A percentile compares a stretch with the other conserved stretches of the same genome.
These are phyloP conservation scores for Blastocystis hominis DNA, from an alignment of 352 stramenopile species.

Conservation along the genomic window DNA sequence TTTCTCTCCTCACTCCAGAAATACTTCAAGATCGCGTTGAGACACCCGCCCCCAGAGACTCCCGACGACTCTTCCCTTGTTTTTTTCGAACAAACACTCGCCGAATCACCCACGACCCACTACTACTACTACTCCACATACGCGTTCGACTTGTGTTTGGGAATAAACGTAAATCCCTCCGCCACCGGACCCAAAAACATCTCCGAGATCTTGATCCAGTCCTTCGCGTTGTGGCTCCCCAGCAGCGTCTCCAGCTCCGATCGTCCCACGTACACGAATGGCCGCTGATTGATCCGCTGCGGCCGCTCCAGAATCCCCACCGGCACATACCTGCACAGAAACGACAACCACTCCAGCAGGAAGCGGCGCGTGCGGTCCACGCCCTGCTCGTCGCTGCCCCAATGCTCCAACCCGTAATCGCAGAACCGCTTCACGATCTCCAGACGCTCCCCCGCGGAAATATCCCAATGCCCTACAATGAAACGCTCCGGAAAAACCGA, in stretches of 20 bases:
- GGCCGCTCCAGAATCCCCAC: constrained; percentile 87
- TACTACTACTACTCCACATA: constrained; percentile 65
- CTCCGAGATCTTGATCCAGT: constrained; percentile 98
- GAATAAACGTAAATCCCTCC: constrained; percentile 82
- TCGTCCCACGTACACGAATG: constrained; percentile 75
- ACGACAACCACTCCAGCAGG: constrained; percentile 95
- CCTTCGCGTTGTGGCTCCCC: constrained; percentile 77
- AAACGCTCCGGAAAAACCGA: neutral
- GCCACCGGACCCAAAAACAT: constrained; percentile 90
- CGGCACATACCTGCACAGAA: constrained; percentile 91
- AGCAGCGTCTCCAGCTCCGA: constrained; percentile 95
- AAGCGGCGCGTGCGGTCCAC: constrained; percentile 93
- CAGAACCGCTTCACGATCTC: constrained; percentile 92
- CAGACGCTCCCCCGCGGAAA: constrained; percentile 76
- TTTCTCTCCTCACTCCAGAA: neutral
- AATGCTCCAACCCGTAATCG: constrained; percentile 93
- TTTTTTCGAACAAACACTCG: too few species aligned
- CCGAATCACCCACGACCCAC: neutral
- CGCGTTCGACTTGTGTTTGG: constrained; percentile 92
- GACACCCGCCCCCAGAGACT: neutral
- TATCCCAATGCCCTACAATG: constrained; percentile 22
- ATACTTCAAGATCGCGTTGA: neutral
- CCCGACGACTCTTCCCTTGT: too few species aligned
- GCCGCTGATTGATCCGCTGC: constrained; percentile 91
- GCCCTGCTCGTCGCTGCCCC: constrained; percentile 91